Evolutionary conservation across 148 eudicot species (phyloP).

Genomic region (Rhododendron henanense): DNA sequence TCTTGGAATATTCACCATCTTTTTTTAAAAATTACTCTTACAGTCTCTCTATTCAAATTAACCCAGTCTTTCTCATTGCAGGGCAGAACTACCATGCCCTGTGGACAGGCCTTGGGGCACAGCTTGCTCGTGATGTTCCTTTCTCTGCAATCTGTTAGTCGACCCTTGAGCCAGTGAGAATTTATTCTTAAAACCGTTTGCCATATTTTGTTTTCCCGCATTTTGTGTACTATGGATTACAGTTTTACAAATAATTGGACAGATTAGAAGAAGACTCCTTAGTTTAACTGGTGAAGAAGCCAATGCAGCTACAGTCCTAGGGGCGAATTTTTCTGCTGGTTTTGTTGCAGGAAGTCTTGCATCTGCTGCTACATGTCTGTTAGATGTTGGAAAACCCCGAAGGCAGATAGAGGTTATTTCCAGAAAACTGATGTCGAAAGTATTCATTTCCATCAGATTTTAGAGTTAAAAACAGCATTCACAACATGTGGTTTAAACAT

Average conservation of each 20-base stretch:
- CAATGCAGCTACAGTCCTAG: conserved; percentile 49
- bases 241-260: not conserved
- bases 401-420: conserved; percentile 90
- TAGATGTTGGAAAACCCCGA: conserved; percentile 90
- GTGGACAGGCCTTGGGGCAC: conserved; percentile 97
- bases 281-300: conserved; percentile 54
- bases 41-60: not conserved
- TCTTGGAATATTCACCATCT: not conserved
- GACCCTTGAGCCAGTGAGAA: conserved; percentile 83
- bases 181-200: not conserved
- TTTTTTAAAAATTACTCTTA: not conserved
- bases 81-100: conserved; percentile 67
- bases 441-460: not conserved
- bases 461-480: not conserved
- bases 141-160: conserved; percentile 94
- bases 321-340: conserved; percentile 86
- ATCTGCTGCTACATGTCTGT: conserved; percentile 88
- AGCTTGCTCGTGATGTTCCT: conserved; percentile 99
- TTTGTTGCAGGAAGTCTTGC: conserved; percentile 93
- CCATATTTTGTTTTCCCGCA: not conserved
- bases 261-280: conserved; percentile 68
- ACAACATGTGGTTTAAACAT: not conserved
- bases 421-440: not conserved
- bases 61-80: conserved; percentile 21
- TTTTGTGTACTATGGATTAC: not conserved